phyloP scores from a whole-genome alignment of 345 rosid species.

The Rhodamnia rubescens region DNA sequence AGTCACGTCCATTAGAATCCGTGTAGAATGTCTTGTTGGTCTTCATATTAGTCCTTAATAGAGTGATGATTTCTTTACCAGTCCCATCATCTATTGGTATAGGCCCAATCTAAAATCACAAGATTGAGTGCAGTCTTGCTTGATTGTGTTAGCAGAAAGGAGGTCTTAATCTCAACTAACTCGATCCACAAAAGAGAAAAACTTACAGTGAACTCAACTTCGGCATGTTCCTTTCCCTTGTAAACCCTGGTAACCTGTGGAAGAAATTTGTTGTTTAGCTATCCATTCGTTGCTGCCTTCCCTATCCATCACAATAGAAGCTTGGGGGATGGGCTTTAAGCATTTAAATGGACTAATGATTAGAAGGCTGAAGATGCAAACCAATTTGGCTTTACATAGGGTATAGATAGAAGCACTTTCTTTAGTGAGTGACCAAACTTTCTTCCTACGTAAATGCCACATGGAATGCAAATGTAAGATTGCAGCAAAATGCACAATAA shows the following conservation, averaged over 20 bases:
- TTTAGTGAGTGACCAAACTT: neutral
- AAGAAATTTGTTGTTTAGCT: neutral
- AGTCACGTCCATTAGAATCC: slow-evolving; percentile 94
- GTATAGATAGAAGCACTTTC: neutral
- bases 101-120: slow-evolving; percentile 67
- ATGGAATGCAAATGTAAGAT: neutral
- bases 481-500: neutral
- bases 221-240: slow-evolving; percentile 81
- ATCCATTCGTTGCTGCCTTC: neutral
- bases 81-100: slow-evolving; percentile 79
- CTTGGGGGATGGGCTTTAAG: neutral
- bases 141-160: neutral
- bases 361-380: neutral
- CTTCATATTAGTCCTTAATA: slow-evolving; percentile 59
- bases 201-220: slow-evolving; percentile 85
- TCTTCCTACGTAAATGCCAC: neutral
- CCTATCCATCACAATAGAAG: neutral
- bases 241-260: slow-evolving; percentile 71
- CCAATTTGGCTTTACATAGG: neutral
- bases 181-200: neutral
- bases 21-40: slow-evolving; percentile 80
- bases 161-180: neutral
- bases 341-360: neutral
- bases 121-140: neutral
- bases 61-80: slow-evolving; percentile 77